phyloP scores from a whole-genome alignment of 2,329 filamentous ascomycete genomes.

The Colletotrichum sp. region DNA sequence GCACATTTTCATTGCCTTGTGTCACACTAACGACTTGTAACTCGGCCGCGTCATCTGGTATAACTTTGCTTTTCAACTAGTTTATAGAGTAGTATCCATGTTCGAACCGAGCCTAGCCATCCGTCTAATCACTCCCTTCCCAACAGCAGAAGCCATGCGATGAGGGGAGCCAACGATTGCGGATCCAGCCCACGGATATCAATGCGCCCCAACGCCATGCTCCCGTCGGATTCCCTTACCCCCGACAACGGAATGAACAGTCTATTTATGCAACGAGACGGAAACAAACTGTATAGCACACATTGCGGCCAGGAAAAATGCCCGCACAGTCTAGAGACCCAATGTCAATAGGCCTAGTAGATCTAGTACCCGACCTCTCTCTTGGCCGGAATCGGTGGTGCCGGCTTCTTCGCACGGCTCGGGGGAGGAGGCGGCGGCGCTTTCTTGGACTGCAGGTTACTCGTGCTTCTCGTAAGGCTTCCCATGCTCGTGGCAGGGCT shows the following conservation, averaged over 20 bases:
- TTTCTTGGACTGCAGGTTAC: conserved; percentile 34
- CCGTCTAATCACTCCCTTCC: background rate
- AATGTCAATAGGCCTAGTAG: background rate
- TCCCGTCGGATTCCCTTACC: background rate
- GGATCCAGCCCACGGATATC: conserved; percentile 19
- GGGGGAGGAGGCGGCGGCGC: conserved; percentile 51
- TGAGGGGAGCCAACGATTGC: background rate
- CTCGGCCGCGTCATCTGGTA: background rate
- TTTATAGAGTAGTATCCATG: background rate
- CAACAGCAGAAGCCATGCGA: background rate
- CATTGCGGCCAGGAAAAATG: background rate
- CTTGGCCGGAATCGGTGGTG: conserved; percentile 46
- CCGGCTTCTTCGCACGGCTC: conserved; percentile 56
- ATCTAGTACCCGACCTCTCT: conserved; percentile 32
- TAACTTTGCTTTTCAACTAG: background rate
- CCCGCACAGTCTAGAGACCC: background rate
- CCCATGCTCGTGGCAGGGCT: conserved; percentile 62
- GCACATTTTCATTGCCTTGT: background rate
- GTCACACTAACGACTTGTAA: background rate
- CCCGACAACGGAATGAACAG: conserved; percentile 10
- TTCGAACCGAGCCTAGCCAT: background rate
- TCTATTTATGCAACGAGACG: conserved; percentile 16
- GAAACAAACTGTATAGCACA: background rate
- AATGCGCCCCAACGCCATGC: conserved; percentile 21
- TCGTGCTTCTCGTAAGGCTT: conserved; percentile 52